phyloP scores from a whole-genome alignment of 345 rosid species.

The Boechera retrofracta region DNA sequence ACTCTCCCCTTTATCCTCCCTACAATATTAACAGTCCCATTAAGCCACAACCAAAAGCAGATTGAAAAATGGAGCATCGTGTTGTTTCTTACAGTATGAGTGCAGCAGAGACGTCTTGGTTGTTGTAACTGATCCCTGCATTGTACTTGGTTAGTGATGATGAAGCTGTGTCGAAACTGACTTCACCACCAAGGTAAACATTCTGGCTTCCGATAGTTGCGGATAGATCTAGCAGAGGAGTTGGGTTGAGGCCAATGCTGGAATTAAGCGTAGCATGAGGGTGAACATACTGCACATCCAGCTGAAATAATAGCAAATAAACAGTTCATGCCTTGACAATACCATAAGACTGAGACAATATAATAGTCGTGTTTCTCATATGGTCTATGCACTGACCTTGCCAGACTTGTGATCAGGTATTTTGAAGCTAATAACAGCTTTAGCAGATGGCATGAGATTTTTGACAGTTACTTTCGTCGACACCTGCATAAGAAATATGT shows the following conservation, averaged over 20 bases:
- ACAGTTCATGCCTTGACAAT: constrained; percentile 2
- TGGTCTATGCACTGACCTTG: constrained; percentile 66
- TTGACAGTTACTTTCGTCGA: constrained; percentile 69
- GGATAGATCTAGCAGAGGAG: constrained; percentile 73
- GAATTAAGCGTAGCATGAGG: constrained; percentile 72
- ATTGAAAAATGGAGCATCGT: neutral
- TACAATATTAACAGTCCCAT: constrained; percentile 22
- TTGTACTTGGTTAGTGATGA: constrained; percentile 68
- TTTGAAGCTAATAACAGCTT: constrained; percentile 66
- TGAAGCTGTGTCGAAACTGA: constrained; percentile 79
- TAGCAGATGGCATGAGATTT: constrained; percentile 64
- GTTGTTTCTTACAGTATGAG: constrained; percentile 65
- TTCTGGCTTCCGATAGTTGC: constrained; percentile 73
- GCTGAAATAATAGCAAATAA: constrained; percentile 49
- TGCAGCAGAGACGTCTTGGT: constrained; percentile 67
- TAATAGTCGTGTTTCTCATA: neutral
- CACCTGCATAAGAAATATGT: constrained; percentile 51
- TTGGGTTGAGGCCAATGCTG: constrained; percentile 80
- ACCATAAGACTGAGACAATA: neutral
- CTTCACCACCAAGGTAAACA: constrained; percentile 72
- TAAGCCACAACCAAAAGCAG: neutral
- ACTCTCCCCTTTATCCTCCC: constrained; percentile 79
- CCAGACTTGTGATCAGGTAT: constrained; percentile 93
- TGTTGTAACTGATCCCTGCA: constrained; percentile 72
- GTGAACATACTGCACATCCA: constrained; percentile 81